Conservation (phyloP, 495 filamentous ascomycete species). For the Coniosporium apollinis region DNA sequence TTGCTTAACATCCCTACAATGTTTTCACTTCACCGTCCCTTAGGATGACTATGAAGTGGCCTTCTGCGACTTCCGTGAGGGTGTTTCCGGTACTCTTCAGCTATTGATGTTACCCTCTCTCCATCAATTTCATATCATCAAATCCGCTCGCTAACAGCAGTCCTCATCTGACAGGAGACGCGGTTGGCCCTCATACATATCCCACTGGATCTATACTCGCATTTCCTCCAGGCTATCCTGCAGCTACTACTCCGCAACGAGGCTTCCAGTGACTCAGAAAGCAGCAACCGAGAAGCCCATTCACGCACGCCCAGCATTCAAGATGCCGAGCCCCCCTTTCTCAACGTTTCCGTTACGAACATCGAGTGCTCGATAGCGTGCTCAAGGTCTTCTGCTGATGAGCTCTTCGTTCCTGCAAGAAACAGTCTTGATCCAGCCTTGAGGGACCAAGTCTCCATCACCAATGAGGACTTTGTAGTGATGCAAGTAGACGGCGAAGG, state of each 20-base stretch:
- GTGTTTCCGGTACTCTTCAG: not conserved
- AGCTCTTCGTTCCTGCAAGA: slow-evolving; percentile 54
- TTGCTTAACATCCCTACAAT: too few relatives aligned
- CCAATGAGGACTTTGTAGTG: slow-evolving; percentile 67
- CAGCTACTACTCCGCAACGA: slow-evolving; percentile 60
- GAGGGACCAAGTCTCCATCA: slow-evolving; percentile 47
- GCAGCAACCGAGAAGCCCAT: slow-evolving; percentile 11
- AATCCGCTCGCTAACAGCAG: slow-evolving; percentile 10
- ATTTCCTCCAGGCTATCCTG: slow-evolving; percentile 69
- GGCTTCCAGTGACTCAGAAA: slow-evolving; percentile 22
- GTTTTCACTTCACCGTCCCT: too few relatives aligned
- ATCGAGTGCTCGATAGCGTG: slow-evolving; percentile 90
- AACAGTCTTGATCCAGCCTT: slow-evolving; percentile 26
- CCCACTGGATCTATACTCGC: slow-evolving; percentile 62
- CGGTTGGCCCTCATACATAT: slow-evolving; percentile 82
- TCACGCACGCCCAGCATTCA: slow-evolving; percentile 13
- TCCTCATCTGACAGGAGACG: slow-evolving; percentile 48
- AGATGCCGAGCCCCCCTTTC: slow-evolving; percentile 51
- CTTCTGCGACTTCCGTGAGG: slow-evolving; percentile 2
- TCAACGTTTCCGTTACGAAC: slow-evolving; percentile 85
- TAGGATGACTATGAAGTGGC: too few relatives aligned
- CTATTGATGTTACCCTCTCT: slow-evolving; percentile 5
- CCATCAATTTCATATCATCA: slow-evolving; percentile 1
- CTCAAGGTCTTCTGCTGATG: slow-evolving; percentile 48
- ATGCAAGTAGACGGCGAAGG: slow-evolving; percentile 79